A percentile compares a stretch with the other conserved stretches of the same genome.
Evolutionary conservation across 331 rosid genomes (phyloP).

Genomic region (Malus hybrid): DNA sequence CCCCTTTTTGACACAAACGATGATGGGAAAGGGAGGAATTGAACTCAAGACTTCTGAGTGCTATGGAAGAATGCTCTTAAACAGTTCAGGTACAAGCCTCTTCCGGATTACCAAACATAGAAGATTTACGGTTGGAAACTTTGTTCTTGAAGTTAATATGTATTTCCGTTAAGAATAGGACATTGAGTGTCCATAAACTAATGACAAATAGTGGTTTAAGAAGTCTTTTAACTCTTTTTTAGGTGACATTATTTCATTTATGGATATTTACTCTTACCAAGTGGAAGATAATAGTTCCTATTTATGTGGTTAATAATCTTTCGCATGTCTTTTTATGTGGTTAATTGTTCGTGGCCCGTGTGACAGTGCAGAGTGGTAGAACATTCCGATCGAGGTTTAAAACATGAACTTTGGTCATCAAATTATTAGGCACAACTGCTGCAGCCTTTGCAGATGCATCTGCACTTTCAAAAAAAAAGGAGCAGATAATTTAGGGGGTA

Average conservation of each 20-base stretch:
- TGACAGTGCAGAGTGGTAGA: too few relatives aligned
- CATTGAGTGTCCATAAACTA: too few relatives aligned
- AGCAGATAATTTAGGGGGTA: too few relatives aligned
- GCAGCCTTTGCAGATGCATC: neutral
- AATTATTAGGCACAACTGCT: neutral
- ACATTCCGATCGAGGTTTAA: neutral
- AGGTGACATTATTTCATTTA: neutral
- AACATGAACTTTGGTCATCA: neutral
- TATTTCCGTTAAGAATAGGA: neutral
- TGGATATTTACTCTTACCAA: neutral
- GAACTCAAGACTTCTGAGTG: neutral
- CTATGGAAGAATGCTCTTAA: too few relatives aligned
- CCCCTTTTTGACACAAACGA: too few relatives aligned
- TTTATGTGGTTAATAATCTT: neutral
- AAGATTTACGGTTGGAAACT: too few relatives aligned
- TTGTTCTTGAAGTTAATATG: too few relatives aligned
- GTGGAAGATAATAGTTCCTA: neutral
- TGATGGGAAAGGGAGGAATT: neutral
- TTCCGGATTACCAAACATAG: too few relatives aligned
- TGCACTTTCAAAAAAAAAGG: neutral
- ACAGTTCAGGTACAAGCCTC: too few relatives aligned
- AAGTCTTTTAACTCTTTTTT: neutral
- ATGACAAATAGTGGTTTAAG: too few relatives aligned
- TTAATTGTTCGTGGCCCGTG: too few relatives aligned
- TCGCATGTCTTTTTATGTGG: too few relatives aligned